Conservation (phyloP, 2,329 filamentous ascomycete genomes). For the Furcasterigmium furcatum region DNA sequence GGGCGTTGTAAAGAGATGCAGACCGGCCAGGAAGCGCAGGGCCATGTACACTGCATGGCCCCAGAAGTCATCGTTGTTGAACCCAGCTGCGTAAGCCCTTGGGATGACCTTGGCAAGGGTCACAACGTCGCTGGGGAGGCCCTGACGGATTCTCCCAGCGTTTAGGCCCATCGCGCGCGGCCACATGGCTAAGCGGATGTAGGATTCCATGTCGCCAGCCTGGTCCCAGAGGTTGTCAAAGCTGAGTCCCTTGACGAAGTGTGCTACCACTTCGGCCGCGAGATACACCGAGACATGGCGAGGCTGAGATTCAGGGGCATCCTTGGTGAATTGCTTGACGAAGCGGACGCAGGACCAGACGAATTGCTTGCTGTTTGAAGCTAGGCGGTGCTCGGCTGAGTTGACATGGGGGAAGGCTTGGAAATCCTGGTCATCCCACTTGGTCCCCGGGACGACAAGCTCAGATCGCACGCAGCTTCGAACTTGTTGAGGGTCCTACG, state of each 20-base stretch:
- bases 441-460: background rate
- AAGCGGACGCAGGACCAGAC: background rate
- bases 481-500: background rate
- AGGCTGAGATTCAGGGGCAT: background rate
- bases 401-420: background rate
- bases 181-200: background rate
- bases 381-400: background rate
- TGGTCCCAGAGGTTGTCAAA: background rate
- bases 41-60: background rate
- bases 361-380: background rate
- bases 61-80: background rate
- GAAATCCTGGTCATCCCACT: background rate
- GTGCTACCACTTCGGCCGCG: background rate
- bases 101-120: background rate
- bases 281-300: background rate
- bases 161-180: background rate
- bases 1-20: background rate
- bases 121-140: background rate
- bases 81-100: background rate
- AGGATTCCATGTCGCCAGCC: background rate
- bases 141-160: background rate
- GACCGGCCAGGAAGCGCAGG: background rate
- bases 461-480: background rate
- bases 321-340: background rate
- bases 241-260: background rate